Conservation (phyloP, 1,284 basidiomycete species). For the Sutorius eximius region DNA sequence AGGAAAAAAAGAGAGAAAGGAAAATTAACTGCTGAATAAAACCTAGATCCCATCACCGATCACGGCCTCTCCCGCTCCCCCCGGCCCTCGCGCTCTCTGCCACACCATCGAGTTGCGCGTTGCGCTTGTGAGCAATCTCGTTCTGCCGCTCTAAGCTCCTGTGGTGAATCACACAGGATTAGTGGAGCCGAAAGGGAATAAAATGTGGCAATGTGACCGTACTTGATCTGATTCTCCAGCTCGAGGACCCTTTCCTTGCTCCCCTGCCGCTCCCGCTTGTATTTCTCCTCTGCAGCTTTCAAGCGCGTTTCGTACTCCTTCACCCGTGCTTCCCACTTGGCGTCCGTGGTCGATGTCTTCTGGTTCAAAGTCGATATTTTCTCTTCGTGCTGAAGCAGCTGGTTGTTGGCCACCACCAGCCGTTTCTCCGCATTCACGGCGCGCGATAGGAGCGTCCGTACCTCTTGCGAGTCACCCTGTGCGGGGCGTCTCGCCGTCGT, state of each 20-base stretch:
- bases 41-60: slow-evolving; percentile 20
- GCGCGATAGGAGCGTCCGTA: slow-evolving; percentile 69
- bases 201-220: neutral
- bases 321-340: slow-evolving; percentile 90
- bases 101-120: slow-evolving; percentile 63
- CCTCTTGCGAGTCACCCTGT: slow-evolving; percentile 67
- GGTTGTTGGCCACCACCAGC: slow-evolving; percentile 78
- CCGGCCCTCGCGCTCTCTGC: slow-evolving; percentile 46
- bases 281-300: slow-evolving; percentile 87
- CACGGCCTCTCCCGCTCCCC: slow-evolving; percentile 19
- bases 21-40: neutral
- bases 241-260: slow-evolving; percentile 82
- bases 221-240: slow-evolving; percentile 72
- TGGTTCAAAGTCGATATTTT: slow-evolving; percentile 72
- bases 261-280: slow-evolving; percentile 94
- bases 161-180: slow-evolving; percentile 3
- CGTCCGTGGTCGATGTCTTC: slow-evolving; percentile 69
- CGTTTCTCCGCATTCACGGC: slow-evolving; percentile 83
- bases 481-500: slow-evolving; percentile 64
- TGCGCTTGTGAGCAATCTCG: slow-evolving; percentile 69
- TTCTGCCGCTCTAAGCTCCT: slow-evolving; percentile 70
- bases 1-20: neutral
- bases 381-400: slow-evolving; percentile 80
- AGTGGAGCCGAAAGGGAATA: neutral
- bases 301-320: slow-evolving; percentile 87